These are phyloP conservation scores for Borealophlyctis nickersoniae DNA, from an alignment of 192 early-diverging fungal genomes.

Conservation along the genomic window DNA sequence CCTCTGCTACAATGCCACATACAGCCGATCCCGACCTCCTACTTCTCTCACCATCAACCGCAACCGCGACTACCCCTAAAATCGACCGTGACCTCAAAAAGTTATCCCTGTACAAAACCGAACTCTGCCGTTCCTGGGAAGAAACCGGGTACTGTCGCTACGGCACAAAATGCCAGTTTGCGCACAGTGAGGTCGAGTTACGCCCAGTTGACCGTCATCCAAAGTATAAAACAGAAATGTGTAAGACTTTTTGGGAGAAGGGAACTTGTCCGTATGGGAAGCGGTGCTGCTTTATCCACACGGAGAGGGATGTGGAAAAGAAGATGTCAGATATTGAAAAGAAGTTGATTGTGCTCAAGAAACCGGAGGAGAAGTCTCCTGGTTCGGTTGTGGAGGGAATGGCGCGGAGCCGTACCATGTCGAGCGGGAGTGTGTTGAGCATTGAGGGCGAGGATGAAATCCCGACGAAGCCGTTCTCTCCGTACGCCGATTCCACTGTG, in stretches of 20 bases:
- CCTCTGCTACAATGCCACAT: not conserved
- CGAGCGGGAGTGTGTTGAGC: not conserved
- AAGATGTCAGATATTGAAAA: conserved; percentile 17
- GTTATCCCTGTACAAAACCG: conserved; percentile 68
- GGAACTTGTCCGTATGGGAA: conserved; percentile 91
- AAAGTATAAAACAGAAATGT: conserved; percentile 94
- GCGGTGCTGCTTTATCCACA: conserved; percentile 94
- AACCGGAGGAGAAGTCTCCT: not conserved
- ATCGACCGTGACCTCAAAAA: conserved; percentile 40
- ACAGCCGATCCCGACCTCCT: too few relatives aligned
- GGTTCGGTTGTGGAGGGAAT: not conserved
- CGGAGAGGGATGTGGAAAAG: conserved; percentile 26
- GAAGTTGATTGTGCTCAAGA: conserved; percentile 11
- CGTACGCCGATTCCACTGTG: not conserved
- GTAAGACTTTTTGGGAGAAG: conserved; percentile 82
- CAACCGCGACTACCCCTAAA: not conserved
- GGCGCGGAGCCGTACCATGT: not conserved
- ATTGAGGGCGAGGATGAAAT: not conserved
- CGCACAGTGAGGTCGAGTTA: conserved; percentile 78
- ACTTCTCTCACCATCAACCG: not conserved
- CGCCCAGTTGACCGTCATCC: conserved; percentile 79
- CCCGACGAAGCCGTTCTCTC: not conserved
- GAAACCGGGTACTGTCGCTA: conserved; percentile 68
- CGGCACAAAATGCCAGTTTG: conserved; percentile 91
- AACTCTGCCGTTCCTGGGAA: conserved; percentile 65